Conservation (phyloP, 176 grass and related monocot species). For the Bothriochloa decipiens region DNA sequence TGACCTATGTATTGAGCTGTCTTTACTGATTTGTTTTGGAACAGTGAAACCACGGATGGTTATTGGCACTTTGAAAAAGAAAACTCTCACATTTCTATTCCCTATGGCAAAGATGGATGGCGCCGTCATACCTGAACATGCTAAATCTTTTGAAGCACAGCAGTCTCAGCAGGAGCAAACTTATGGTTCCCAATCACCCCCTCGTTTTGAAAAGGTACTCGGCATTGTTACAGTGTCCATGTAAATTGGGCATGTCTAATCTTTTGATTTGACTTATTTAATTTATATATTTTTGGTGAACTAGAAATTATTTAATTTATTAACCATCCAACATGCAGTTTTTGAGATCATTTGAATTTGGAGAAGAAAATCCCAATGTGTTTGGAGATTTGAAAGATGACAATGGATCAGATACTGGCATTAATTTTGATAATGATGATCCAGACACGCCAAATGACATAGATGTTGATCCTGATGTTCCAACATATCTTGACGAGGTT, state of each 20-base stretch:
- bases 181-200: conserved; percentile 53
- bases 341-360: conserved; percentile 67
- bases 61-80: conserved; percentile 47
- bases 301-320: conserved; percentile 4
- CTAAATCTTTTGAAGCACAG: conserved; percentile 57
- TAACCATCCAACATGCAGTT: conserved; percentile 57
- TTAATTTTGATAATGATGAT: conserved; percentile 43
- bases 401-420: conserved; percentile 48
- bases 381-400: conserved; percentile 58
- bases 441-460: conserved; percentile 51
- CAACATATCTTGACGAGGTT: background rate
- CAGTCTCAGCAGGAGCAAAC: conserved; percentile 59
- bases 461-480: conserved; percentile 49
- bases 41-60: conserved; percentile 64
- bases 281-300: background rate
- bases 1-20: conserved; percentile 32
- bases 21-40: conserved; percentile 51
- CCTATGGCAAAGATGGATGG: conserved; percentile 83
- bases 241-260: conserved; percentile 1
- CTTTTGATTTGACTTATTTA: conserved; percentile 10
- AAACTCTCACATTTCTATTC: conserved; percentile 59
- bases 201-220: conserved; percentile 78
- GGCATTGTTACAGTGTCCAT: conserved; percentile 13
- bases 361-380: conserved; percentile 48
- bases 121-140: conserved; percentile 48